These are phyloP conservation scores for Mrakia blollopis DNA, from an alignment of 768 basidiomycete genomes.

Conservation along the genomic window DNA sequence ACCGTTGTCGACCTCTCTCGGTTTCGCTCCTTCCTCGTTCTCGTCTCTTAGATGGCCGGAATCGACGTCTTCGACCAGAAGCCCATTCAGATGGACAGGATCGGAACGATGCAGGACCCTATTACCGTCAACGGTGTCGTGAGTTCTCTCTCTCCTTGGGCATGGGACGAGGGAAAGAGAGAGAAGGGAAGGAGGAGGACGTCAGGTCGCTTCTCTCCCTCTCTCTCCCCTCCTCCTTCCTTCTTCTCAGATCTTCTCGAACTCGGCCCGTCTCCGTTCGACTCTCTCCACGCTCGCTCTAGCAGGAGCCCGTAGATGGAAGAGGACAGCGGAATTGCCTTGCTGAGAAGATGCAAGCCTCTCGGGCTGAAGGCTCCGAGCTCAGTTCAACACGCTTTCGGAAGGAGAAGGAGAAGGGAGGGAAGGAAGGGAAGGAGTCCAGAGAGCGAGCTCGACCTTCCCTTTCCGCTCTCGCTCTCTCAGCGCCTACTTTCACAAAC, in stretches of 20 bases:
- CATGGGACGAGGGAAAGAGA: not conserved
- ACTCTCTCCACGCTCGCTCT: no score
- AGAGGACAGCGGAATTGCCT: no score
- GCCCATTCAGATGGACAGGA: slow-evolving; percentile 73
- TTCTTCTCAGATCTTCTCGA: slow-evolving; percentile 14
- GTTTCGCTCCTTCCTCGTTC: no score
- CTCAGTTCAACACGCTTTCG: not conserved
- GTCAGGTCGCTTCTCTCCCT: not conserved
- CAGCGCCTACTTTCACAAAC: no score
- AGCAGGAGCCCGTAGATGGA: no score
- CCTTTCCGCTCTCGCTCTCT: not conserved
- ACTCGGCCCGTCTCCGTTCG: not conserved
- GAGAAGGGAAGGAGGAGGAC: not conserved
- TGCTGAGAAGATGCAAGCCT: not conserved
- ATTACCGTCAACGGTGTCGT: slow-evolving; percentile 83
- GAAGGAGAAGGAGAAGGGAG: not conserved
- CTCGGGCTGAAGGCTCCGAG: not conserved
- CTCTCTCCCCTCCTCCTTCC: no score
- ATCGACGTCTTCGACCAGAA: slow-evolving; percentile 82
- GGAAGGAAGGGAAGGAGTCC: not conserved
- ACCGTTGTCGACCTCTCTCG: not conserved
- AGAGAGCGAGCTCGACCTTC: not conserved
- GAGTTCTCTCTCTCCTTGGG: slow-evolving; percentile 43
- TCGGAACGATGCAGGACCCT: slow-evolving; percentile 83
- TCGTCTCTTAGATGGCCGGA: slow-evolving; percentile 56